Conservation (phyloP, 1,284 basidiomycete species). For the Naganishia cerealis region DNA sequence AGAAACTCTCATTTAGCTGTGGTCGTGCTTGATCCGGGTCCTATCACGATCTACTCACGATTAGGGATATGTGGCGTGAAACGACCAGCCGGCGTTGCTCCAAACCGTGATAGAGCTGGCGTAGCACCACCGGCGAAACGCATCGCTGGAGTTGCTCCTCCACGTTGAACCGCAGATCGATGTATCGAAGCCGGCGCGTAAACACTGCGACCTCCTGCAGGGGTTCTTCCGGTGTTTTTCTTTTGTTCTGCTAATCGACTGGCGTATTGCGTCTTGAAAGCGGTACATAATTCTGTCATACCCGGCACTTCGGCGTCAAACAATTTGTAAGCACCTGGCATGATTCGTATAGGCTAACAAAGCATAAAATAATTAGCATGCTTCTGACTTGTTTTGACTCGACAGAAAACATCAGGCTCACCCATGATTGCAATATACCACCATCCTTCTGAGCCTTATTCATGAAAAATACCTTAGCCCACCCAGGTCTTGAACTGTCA, state of each 20-base stretch:
- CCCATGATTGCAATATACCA: slow-evolving; percentile 75
- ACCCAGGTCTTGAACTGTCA: slow-evolving; percentile 84
- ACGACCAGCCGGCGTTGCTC: slow-evolving; percentile 17
- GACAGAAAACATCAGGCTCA: slow-evolving; percentile 50
- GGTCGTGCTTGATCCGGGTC: background rate
- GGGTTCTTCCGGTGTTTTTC: slow-evolving; percentile 52
- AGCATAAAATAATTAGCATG: slow-evolving; percentile 2
- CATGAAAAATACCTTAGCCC: slow-evolving; percentile 91
- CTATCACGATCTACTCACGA: background rate
- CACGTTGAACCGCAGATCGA: slow-evolving; percentile 19
- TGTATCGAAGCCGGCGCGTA: slow-evolving; percentile 26
- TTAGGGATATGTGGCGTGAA: slow-evolving; percentile 15
- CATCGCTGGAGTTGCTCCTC: slow-evolving; percentile 10
- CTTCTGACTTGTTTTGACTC: background rate
- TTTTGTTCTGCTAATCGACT: slow-evolving; percentile 43
- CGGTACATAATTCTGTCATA: slow-evolving; percentile 87
- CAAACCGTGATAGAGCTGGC: slow-evolving; percentile 4
- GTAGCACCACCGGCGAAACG: slow-evolving; percentile 7
- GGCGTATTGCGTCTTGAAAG: slow-evolving; percentile 81
- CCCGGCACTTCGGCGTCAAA: slow-evolving; percentile 83
- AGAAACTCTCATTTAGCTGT: background rate
- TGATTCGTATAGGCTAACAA: slow-evolving; percentile 75
- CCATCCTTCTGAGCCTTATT: slow-evolving; percentile 71
- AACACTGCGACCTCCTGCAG: slow-evolving; percentile 23
- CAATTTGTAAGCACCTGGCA: slow-evolving; percentile 84